Evolutionary conservation across 2,329 filamentous ascomycete genomes (phyloP).

Genomic region (Monosporascus sp.): DNA sequence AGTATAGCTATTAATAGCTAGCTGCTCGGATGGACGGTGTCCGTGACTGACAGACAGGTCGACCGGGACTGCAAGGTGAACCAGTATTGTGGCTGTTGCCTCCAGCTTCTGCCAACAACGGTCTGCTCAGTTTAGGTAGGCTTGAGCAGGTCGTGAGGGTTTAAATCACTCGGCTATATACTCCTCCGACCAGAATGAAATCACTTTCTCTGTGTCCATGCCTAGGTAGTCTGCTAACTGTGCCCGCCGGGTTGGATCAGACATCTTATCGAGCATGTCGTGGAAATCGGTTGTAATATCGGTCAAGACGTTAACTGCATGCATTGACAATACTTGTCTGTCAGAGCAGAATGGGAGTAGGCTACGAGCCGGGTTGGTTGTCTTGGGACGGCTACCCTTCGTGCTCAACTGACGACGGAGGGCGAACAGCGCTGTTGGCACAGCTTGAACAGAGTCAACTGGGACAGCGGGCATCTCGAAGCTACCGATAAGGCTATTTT

Average conservation of each 20-base stretch:
- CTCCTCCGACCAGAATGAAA: conserved; percentile 25
- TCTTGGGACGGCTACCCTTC: conserved; percentile 4
- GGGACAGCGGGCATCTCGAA: conserved; percentile 37
- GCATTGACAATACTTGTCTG: conserved; percentile 18
- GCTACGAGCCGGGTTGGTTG: conserved; percentile 13
- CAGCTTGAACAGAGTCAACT: conserved; percentile 28
- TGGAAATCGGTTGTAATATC: conserved; percentile 24
- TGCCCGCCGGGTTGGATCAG: conserved; percentile 13
- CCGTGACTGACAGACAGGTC: too few relatives aligned
- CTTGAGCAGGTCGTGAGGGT: too few relatives aligned
- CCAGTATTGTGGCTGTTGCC: too few relatives aligned
- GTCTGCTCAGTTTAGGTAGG: too few relatives aligned
- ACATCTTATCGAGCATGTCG: conserved; percentile 23
- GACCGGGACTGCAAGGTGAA: too few relatives aligned
- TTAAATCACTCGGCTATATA: conserved; percentile 18
- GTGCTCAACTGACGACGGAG: conserved; percentile 30
- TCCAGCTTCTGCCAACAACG: too few relatives aligned
- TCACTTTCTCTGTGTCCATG: conserved; percentile 19
- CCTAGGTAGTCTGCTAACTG: conserved; percentile 21
- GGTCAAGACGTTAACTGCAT: conserved; percentile 27
- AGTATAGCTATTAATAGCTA: too few relatives aligned
- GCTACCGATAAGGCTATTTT: conserved; percentile 27
- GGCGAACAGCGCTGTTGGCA: conserved; percentile 33
- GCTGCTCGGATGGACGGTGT: too few relatives aligned
- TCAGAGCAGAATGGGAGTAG: conserved; percentile 31